phyloP scores from a whole-genome alignment of 768 basidiomycete species.

The Termitomyces sp. region DNA sequence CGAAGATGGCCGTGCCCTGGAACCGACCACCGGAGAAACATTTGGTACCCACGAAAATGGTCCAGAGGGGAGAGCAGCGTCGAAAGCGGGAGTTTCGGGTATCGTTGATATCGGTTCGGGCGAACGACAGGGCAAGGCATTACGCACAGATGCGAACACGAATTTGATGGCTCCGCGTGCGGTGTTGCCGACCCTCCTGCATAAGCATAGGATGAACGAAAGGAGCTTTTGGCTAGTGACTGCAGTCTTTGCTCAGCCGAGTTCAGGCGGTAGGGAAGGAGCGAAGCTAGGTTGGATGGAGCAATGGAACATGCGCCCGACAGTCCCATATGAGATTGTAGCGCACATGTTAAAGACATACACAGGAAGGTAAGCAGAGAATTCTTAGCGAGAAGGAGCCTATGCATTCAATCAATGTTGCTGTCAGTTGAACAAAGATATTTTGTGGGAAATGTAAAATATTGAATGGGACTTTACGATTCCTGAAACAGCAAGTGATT shows the following conservation, averaged over 20 bases:
- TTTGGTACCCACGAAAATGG: conserved; percentile 48
- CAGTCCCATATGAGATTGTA: conserved; percentile 2
- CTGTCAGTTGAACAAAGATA: conserved; percentile 48
- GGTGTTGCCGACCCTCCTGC: conserved; percentile 61
- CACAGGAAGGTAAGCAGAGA: neutral
- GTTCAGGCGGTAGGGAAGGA: neutral
- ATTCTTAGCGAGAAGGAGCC: neutral
- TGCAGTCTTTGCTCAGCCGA: conserved; percentile 18
- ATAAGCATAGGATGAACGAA: conserved; percentile 34
- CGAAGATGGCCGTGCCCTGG: conserved; percentile 52
- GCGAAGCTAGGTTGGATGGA: conserved; percentile 5
- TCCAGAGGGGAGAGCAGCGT: conserved; percentile 46
- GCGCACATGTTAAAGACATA: neutral
- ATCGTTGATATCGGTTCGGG: conserved; percentile 43
- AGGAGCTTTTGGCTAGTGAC: conserved; percentile 56
- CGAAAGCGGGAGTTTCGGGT: conserved; percentile 58
- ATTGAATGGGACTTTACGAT: neutral
- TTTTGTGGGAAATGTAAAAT: neutral
- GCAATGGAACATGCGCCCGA: conserved; percentile 6
- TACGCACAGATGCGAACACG: conserved; percentile 68
- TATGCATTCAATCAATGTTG: conserved; percentile 58
- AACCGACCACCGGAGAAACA: conserved; percentile 34
- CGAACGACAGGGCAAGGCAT: conserved; percentile 31
- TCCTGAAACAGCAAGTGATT: neutral
- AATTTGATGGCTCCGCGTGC: conserved; percentile 22